phyloP scores from a whole-genome alignment of 2,329 filamentous ascomycete genomes.

The Albophoma yamanashiensis region DNA sequence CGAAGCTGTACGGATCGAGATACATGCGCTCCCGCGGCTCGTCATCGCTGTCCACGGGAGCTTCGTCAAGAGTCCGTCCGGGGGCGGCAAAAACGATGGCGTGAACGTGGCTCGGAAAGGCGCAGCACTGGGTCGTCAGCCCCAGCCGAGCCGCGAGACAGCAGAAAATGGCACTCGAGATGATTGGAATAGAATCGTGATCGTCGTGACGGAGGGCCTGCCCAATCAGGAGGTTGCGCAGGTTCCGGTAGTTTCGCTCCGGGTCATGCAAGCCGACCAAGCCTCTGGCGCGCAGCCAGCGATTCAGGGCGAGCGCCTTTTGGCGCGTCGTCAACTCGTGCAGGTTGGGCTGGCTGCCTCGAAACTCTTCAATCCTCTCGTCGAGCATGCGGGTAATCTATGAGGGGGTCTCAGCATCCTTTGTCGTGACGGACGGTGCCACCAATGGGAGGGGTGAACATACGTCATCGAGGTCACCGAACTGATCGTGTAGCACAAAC shows the following conservation, averaged over 20 bases:
- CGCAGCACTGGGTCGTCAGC: slow-evolving; percentile 66
- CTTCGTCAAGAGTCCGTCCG: slow-evolving; percentile 50
- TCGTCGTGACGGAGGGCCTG: slow-evolving; percentile 61
- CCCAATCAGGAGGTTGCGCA: slow-evolving; percentile 83
- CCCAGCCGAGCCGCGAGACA: slow-evolving; percentile 65
- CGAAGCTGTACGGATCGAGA: slow-evolving; percentile 68
- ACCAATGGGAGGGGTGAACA: slow-evolving; percentile 10
- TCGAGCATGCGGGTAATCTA: slow-evolving; percentile 58
- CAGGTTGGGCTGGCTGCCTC: slow-evolving; percentile 39
- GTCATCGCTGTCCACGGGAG: slow-evolving; percentile 23
- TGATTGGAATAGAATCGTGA: slow-evolving; percentile 75
- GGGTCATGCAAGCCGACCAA: slow-evolving; percentile 60
- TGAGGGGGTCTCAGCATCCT: slow-evolving; percentile 1
- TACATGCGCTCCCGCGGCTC: slow-evolving; percentile 49
- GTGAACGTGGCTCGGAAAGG: slow-evolving; percentile 78
- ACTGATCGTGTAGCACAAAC: slow-evolving; percentile 66
- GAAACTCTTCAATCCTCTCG: slow-evolving; percentile 47
- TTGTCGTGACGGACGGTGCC: not conserved
- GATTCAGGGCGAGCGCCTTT: slow-evolving; percentile 57
- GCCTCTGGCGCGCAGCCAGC: slow-evolving; percentile 57
- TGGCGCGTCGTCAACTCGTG: slow-evolving; percentile 47
- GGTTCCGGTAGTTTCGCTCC: slow-evolving; percentile 58
- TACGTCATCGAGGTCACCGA: slow-evolving; percentile 66
- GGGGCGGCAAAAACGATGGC: slow-evolving; percentile 58
- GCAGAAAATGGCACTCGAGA: slow-evolving; percentile 81